Base-by-base conservation (phyloP, 768 basidiomycete species). In the Tylopilus subfusipes region DNA sequence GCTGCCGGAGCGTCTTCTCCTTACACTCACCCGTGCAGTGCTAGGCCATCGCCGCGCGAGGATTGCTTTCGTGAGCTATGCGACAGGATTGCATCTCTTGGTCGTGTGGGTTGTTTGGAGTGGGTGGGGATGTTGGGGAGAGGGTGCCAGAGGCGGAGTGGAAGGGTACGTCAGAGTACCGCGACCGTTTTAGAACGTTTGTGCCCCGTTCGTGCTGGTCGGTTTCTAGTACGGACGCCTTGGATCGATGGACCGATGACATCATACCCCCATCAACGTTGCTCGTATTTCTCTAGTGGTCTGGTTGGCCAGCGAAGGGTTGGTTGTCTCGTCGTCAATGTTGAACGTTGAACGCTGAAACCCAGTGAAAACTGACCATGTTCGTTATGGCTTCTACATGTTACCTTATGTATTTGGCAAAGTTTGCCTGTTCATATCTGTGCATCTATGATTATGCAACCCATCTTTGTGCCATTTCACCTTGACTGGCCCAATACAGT, bases 1-100 rank as follows among this genome's bases (percentile, higher is more conserved):
- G 66, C 90, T 92, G 2, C 77, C 97, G 11, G 97, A 99, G 71
- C 82, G 94, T 21, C 86, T 86, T 18, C 86, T 97, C 2, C 85
- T 98, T 50, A 78, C 82, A 22, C 76, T 98, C 16, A 96, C 97
- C 0, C 84, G 89, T 47, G 79, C 85, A 12, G 86, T 98, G 49
- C 81, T 98, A 25, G 90, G 92, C 39, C 94, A 93, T 66, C 87
- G 94, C 27, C 82, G 93, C 16, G 86, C 93, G n/a, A 78, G 97
- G 63, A 88, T 86, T 19, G 81, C 90, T 40, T 98, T 98, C 68
- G 85, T 98, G 55, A 76, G 86, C 47, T 99, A 99, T 70, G 88
- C 96, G 6, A 69, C 87, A 13, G 82, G 77, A 5, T 70, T 97
- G 19, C 93, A 97, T 67, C 54, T 88, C n/a, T 74, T 95, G 29